These are phyloP conservation scores for Solanum hybrid DNA, from an alignment of 305 asterid genomes.

Conservation along the genomic window DNA sequence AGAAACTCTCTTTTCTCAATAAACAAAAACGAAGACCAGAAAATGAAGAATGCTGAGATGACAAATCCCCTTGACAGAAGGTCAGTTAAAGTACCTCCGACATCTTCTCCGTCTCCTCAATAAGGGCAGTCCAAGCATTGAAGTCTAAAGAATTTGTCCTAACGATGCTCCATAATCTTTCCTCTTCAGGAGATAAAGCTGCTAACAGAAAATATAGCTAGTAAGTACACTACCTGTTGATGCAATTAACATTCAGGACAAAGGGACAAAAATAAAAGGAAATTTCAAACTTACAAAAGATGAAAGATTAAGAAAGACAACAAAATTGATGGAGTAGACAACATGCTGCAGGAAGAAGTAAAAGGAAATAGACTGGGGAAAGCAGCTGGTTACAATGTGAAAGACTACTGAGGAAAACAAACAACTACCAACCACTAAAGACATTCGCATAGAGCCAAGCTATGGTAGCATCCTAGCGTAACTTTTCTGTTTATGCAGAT, in stretches of 20 bases:
- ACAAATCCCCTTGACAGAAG: background rate
- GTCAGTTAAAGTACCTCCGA: constrained; percentile 49
- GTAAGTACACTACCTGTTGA: background rate
- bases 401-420: background rate
- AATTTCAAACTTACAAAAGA: background rate
- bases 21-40: background rate
- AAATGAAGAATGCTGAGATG: background rate
- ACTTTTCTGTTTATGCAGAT: background rate
- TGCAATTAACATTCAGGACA: background rate
- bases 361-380: background rate
- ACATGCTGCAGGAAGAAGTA: constrained; percentile 2
- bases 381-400: background rate
- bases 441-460: background rate
- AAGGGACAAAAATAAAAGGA: background rate
- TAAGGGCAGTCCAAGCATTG: constrained; percentile 85
- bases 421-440: background rate
- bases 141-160: constrained; percentile 81
- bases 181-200: constrained; percentile 87
- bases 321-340: background rate
- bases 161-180: constrained; percentile 89
- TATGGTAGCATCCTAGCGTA: background rate
- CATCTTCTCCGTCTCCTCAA: constrained; percentile 88
- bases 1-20: background rate
- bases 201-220: constrained; percentile 14
- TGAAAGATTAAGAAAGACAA: background rate